Percentiles rank a stretch among this genome's conserved stretches.
These are phyloP conservation scores for Leucocoprinus sp. DNA, from an alignment of 768 basidiomycete genomes.

Conservation along the genomic window DNA sequence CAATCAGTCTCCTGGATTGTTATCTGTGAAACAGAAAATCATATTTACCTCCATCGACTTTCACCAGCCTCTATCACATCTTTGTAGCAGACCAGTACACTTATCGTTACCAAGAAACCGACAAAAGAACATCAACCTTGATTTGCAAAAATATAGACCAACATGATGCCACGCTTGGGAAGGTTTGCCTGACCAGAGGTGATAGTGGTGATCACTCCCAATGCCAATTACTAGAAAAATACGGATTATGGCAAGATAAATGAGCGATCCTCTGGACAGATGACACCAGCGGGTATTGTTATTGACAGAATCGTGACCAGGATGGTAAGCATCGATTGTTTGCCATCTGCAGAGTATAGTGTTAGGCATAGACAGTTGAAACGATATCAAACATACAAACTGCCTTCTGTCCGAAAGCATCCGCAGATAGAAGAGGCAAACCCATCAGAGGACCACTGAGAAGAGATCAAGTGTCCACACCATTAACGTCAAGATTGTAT, in stretches of 20 bases:
- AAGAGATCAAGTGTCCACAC: too few relatives aligned
- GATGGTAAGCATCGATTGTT: slow-evolving; percentile 77
- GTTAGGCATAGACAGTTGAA: neutral
- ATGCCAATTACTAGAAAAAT: slow-evolving; percentile 72
- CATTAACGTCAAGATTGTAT: too few relatives aligned
- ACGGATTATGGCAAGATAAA: slow-evolving; percentile 60
- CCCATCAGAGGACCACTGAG: too few relatives aligned
- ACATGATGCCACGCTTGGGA: slow-evolving; percentile 56
- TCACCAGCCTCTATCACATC: slow-evolving; percentile 51
- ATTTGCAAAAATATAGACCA: slow-evolving; percentile 71
- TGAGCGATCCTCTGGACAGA: slow-evolving; percentile 45
- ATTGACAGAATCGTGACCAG: slow-evolving; percentile 66
- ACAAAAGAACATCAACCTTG: slow-evolving; percentile 73
- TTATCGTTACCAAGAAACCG: slow-evolving; percentile 53
- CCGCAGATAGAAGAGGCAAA: too few relatives aligned
- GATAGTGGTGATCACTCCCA: slow-evolving; percentile 64
- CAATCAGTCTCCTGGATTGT: neutral
- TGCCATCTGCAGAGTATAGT: slow-evolving; percentile 40
- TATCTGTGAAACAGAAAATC: neutral
- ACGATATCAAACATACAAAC: slow-evolving; percentile 34
- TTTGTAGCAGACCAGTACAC: slow-evolving; percentile 59
- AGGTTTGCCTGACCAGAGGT: slow-evolving; percentile 60
- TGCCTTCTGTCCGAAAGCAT: slow-evolving; percentile 60
- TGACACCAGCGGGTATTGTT: slow-evolving; percentile 53
- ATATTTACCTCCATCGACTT: slow-evolving; percentile 58